phyloP scores from a whole-genome alignment of 352 stramenopile species.

The Phytopythium delawarense region DNA sequence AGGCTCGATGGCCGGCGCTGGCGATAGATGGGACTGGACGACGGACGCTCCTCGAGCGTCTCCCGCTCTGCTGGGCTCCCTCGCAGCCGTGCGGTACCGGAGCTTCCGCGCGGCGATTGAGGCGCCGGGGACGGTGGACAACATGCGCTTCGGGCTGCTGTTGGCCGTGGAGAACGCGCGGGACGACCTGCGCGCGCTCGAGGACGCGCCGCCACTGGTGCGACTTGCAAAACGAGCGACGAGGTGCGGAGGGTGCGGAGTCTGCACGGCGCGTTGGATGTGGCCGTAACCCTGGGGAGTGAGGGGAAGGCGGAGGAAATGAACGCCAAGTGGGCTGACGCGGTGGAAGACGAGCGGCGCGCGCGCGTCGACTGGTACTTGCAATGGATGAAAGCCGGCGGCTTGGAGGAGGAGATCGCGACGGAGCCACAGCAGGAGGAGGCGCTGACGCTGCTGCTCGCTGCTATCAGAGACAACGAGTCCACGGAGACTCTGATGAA shows the following conservation, averaged over 20 bases:
- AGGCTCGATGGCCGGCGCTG: neutral
- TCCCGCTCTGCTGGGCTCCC: neutral
- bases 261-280: neutral
- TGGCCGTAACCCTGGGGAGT: neutral
- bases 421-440: neutral
- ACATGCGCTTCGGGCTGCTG: neutral
- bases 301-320: neutral
- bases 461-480: neutral
- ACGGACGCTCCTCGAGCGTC: neutral
- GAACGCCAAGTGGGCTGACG: neutral
- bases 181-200: slow-evolving; percentile 1
- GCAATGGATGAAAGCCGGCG: neutral
- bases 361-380: neutral
- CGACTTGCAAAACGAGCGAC: neutral
- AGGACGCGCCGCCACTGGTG: neutral
- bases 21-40: neutral
- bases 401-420: neutral
- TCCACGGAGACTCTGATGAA: neutral
- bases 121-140: neutral
- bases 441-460: neutral
- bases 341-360: neutral
- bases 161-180: slow-evolving; percentile 1
- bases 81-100: neutral
- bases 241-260: neutral
- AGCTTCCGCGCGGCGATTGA: neutral